Percentiles rank a stretch among this genome's conserved stretches.
Evolutionary conservation across 2,329 filamentous ascomycete species (phyloP).

Genomic region (Sarocladiaceae sp.): DNA sequence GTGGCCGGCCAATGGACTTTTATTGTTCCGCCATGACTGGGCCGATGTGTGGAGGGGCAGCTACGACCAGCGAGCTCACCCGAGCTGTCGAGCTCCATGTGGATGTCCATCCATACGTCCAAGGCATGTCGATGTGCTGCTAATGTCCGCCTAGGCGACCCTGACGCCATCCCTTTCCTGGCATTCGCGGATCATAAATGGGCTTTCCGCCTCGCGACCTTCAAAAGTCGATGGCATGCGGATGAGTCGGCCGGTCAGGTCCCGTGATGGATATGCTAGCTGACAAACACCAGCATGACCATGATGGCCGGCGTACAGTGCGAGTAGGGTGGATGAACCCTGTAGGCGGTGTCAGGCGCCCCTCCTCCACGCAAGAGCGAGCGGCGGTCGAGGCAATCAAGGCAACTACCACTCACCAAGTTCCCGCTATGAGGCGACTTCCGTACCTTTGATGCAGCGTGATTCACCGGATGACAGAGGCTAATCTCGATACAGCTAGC

Average conservation of each 20-base stretch:
- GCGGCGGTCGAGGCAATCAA: too few relatives aligned
- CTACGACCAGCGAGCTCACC: too few relatives aligned
- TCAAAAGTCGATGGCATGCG: background rate
- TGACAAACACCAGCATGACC: conserved; percentile 6
- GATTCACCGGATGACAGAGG: background rate
- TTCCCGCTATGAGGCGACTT: too few relatives aligned
- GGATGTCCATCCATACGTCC: too few relatives aligned
- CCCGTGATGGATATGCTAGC: conserved; percentile 1
- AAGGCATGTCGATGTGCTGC: too few relatives aligned
- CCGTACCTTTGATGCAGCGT: too few relatives aligned
- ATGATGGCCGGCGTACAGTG: conserved; percentile 5
- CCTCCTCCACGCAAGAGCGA: conserved; percentile 5
- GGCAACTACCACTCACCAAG: too few relatives aligned
- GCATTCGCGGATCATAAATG: too few relatives aligned
- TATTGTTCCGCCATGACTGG: background rate
- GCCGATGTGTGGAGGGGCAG: background rate
- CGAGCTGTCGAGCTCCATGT: too few relatives aligned
- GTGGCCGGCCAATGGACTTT: background rate
- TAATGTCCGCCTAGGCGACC: too few relatives aligned
- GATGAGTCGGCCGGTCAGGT: conserved; percentile 7
- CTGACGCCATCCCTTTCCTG: too few relatives aligned
- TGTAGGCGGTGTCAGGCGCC: conserved; percentile 7
- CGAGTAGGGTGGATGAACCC: background rate
- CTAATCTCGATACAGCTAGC: background rate
- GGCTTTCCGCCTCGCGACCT: background rate